A percentile compares a stretch with the other conserved stretches of the same genome.
Conservation (phyloP, 176 grass and related monocot genomes). For the Juncus inflexus region DNA sequence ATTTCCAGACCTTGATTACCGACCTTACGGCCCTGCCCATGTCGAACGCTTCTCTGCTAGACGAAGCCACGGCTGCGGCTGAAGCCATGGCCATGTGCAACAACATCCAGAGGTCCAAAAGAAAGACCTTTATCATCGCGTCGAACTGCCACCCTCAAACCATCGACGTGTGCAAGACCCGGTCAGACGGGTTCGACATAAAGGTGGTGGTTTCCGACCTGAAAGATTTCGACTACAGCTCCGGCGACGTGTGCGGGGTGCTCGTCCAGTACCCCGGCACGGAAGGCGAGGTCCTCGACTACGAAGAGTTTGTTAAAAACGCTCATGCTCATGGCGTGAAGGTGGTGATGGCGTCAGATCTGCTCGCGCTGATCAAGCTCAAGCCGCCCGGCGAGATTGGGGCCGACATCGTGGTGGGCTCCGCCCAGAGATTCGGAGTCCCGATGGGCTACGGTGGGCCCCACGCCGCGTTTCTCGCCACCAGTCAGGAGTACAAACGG, state of each 20-base stretch:
- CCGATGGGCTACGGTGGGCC: slow-evolving; percentile 98
- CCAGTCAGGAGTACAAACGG: slow-evolving; percentile 95
- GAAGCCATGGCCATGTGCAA: slow-evolving; percentile 99
- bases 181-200: slow-evolving; percentile 70
- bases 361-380: slow-evolving; percentile 78
- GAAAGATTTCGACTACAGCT: slow-evolving; percentile 74
- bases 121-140: slow-evolving; percentile 84
- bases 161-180: slow-evolving; percentile 81
- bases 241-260: slow-evolving; percentile 84
- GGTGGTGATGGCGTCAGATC: slow-evolving; percentile 95
- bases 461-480: slow-evolving; percentile 91
- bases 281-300: slow-evolving; percentile 84
- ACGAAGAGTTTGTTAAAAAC: slow-evolving; percentile 72
- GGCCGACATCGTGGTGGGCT: slow-evolving; percentile 86
- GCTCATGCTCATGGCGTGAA: slow-evolving; percentile 80
- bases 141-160: slow-evolving; percentile 97
- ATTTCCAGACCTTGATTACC: slow-evolving; percentile 89
- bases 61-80: slow-evolving; percentile 96
- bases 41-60: slow-evolving; percentile 97
- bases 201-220: slow-evolving; percentile 64
- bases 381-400: slow-evolving; percentile 87
- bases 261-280: slow-evolving; percentile 94
- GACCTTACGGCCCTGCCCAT: slow-evolving; percentile 94
- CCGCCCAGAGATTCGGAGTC: slow-evolving; percentile 92
- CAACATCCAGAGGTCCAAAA: slow-evolving; percentile 76